Base-by-base conservation (phyloP, 2,329 filamentous ascomycete species). In the Epichloe amarillans region DNA sequence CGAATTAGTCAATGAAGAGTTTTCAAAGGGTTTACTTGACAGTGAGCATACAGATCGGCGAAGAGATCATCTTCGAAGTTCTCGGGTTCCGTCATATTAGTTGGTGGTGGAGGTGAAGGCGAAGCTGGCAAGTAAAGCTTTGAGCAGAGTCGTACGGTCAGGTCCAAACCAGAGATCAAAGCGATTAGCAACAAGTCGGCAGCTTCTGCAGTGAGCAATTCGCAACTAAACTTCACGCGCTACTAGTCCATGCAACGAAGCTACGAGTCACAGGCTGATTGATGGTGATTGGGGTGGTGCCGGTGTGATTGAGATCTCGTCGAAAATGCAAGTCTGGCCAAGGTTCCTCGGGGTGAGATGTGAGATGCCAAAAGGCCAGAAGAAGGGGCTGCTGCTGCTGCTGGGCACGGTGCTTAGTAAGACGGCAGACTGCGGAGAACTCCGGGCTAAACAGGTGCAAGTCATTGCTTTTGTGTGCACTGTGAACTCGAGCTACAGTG, bases 21-120 rank as follows among this genome's bases (percentile, higher is more conserved):
- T 8, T 11, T 4, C 11, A 1, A 7, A 12, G 11, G 5, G 46
- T 12, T 14, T 26, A 8, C 7, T 26, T 21, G 12, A 11, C 3
- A 15, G 8, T 26, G 7, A 19, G 3, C 88, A 71, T 74, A 95
- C 89, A 95, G 80, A 71, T 95, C 90, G 61, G 89, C 89, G 69
- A 95, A 95, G 69, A 95, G 86, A 76, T 95, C 89, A 63, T 95
- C 90, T 60, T 95, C 89, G 59, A 88, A 83, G 58, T 87, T 86
- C 63, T 90, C 86, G 49, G 78, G 74, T 62, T 93, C 88, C 46
- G 86, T 81, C 87, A 91, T 93, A 60, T 56, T 30, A 14, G 35
- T 15, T 26, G 33, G 12, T 26, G 33, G 12, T n/a, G n/a, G 15
- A 21, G 37, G 14, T 33, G 15, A 21, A 11, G n/a, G 46, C 26